These are phyloP conservation scores for Vitis rotundifolia DNA, from an alignment of 164 flowering plant genomes.

Conservation along the genomic window DNA sequence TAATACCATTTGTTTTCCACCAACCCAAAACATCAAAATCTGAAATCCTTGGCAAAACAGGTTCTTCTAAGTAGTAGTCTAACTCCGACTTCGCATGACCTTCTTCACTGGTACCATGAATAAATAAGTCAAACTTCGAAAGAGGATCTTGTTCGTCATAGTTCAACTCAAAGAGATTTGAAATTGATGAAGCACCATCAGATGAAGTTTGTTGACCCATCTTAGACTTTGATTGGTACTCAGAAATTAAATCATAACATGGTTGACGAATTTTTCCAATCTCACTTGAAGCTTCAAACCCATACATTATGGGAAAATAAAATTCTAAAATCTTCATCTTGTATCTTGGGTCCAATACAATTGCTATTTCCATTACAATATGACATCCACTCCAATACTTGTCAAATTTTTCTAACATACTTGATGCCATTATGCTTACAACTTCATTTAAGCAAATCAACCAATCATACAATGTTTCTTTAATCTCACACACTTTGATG, in stretches of 20 bases:
- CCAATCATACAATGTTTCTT: not conserved
- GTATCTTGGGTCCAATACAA: slow-evolving; percentile 4
- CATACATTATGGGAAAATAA: not conserved
- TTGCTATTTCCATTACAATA: not conserved
- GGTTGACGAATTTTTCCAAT: not conserved
- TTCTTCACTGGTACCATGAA: not conserved
- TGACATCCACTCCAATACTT: not conserved
- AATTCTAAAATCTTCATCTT: not conserved
- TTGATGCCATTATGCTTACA: not conserved
- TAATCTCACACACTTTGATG: no score
- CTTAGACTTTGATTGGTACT: not conserved
- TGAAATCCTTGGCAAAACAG: not conserved
- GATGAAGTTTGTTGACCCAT: not conserved
- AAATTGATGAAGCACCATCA: not conserved
- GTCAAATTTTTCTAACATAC: not conserved
- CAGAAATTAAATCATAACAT: not conserved
- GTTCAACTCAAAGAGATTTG: not conserved
- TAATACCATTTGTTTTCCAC: not conserved
- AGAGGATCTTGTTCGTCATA: no score
- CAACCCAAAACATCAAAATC: no score
- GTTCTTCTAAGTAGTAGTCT: not conserved
- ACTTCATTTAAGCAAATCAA: not conserved
- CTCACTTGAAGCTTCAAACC: not conserved
- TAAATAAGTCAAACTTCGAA: not conserved
- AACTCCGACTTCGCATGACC: not conserved